phyloP scores from a whole-genome alignment of 1,284 basidiomycete species.

The Bondarzewia mesenterica region DNA sequence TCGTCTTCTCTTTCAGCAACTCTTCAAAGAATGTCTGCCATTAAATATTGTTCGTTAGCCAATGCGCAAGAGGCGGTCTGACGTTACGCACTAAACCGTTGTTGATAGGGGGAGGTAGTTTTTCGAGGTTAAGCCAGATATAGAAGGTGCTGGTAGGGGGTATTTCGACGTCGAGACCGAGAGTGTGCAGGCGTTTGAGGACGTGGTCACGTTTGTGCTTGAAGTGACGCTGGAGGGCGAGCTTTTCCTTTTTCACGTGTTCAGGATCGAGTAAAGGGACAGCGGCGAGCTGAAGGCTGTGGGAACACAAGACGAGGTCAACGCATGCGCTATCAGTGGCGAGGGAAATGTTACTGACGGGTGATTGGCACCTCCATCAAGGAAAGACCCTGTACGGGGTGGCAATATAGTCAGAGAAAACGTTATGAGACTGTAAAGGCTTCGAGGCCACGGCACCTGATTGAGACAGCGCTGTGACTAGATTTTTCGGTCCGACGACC shows the following conservation, averaged over 20 bases:
- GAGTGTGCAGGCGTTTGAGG: conserved; percentile 68
- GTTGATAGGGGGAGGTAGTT: conserved; percentile 74
- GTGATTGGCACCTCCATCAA: conserved; percentile 86
- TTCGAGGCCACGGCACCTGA: conserved; percentile 40
- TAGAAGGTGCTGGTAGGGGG: conserved; percentile 81
- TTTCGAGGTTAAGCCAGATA: conserved; percentile 84
- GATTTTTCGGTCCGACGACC: conserved; percentile 90
- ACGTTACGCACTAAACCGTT: conserved; percentile 64
- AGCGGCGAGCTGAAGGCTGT: conserved; percentile 78
- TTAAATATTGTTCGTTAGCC: neutral
- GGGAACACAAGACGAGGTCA: neutral
- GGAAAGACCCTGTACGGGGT: conserved; percentile 53
- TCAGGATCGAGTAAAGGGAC: conserved; percentile 71
- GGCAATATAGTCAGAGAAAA: neutral
- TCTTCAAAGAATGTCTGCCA: conserved; percentile 89
- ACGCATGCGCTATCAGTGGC: neutral
- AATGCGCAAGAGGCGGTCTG: neutral
- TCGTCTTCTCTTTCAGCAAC: conserved; percentile 82
- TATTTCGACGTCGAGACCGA: conserved; percentile 71
- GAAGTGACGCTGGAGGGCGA: conserved; percentile 84
- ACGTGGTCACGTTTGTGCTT: conserved; percentile 88
- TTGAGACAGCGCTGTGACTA: conserved; percentile 82
- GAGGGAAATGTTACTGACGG: conserved; percentile 42
- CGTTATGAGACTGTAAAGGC: neutral
- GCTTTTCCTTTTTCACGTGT: conserved; percentile 66